Percentiles rank a stretch among this genome's conserved stretches.
Evolutionary conservation across 306 rosid genomes (phyloP).

Genomic region (Fragaria nilgerrensis): DNA sequence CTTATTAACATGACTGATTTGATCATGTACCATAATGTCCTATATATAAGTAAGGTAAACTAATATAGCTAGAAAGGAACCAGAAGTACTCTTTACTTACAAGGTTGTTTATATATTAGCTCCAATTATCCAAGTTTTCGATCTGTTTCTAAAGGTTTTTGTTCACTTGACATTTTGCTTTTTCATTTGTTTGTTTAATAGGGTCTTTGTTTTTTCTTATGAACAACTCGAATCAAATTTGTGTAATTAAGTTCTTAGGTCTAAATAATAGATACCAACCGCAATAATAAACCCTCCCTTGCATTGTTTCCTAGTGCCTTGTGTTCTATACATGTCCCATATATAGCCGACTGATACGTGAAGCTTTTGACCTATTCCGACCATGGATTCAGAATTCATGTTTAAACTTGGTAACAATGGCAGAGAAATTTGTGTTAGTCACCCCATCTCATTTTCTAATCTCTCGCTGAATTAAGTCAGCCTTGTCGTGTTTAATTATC

Average conservation of each 20-base stretch:
- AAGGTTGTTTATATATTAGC: not conserved
- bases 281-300: not conserved
- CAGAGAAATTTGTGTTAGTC: not conserved
- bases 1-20: no score
- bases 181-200: not conserved
- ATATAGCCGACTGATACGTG: not conserved
- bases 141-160: not conserved
- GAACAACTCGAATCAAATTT: not conserved
- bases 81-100: not conserved
- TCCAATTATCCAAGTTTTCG: not conserved
- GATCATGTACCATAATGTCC: no score
- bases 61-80: not conserved
- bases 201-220: not conserved
- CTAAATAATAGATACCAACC: not conserved
- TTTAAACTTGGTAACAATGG: not conserved
- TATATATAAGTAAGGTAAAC: not conserved
- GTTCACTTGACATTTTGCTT: not conserved
- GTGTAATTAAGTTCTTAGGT: not conserved
- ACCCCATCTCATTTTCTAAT: not conserved
- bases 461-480: not conserved
- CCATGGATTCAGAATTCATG: not conserved
- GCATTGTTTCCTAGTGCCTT: constrained; percentile 4
- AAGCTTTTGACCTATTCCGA: constrained; percentile 23
- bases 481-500: not conserved
- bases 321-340: not conserved